These are phyloP conservation scores for Ustulina deusta DNA, from an alignment of 2,329 filamentous ascomycete species.

Conservation along the genomic window DNA sequence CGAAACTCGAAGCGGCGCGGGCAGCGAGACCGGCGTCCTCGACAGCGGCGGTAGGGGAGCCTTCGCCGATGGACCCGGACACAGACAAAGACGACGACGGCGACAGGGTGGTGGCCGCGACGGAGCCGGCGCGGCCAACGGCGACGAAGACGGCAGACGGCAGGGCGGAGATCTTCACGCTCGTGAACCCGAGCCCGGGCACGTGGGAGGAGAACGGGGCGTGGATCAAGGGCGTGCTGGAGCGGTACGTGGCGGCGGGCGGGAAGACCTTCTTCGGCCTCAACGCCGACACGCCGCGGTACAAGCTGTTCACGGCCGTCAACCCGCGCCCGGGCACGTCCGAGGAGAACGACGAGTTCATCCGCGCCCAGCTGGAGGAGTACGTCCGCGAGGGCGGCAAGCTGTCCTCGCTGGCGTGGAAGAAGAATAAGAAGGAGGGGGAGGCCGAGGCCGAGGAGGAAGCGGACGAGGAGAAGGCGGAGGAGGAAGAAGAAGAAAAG, in stretches of 20 bases:
- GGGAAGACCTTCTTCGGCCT: background rate
- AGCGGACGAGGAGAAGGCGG: background rate
- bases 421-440: too few relatives aligned
- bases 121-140: background rate
- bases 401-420: background rate
- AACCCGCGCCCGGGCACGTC: background rate
- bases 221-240: background rate
- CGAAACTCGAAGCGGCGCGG: too few relatives aligned
- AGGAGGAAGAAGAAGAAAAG: background rate
- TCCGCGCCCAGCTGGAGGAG: background rate
- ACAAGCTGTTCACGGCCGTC: background rate
- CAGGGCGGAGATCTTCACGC: background rate
- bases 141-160: background rate
- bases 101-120: too few relatives aligned
- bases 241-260: background rate
- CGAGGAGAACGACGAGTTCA: slow-evolving; percentile 7
- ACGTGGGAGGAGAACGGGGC: background rate
- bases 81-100: too few relatives aligned
- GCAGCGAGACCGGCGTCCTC: too few relatives aligned
- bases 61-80: too few relatives aligned
- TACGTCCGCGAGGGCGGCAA: background rate
- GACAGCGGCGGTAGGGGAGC: too few relatives aligned
- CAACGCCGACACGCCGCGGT: too few relatives aligned
- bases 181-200: background rate
- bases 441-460: background rate